Conservation (phyloP, 345 rosid genomes). For the Lumnitzera littorea region DNA sequence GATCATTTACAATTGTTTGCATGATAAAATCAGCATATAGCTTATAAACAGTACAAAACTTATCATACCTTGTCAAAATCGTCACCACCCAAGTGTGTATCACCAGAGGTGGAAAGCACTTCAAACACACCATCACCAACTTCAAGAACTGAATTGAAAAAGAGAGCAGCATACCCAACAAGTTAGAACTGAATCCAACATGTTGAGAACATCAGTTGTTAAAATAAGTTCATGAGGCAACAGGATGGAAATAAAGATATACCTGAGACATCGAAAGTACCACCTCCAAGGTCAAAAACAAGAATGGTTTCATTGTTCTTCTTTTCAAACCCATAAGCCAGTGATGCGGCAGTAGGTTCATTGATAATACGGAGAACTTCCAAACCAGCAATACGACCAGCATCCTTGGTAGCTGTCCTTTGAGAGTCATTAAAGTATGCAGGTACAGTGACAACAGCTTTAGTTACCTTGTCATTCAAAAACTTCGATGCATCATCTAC, state of each 20-base stretch:
- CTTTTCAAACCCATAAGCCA: constrained; percentile 96
- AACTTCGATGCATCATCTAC: constrained; percentile 94
- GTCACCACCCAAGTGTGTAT: constrained; percentile 99
- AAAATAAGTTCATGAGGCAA: background rate
- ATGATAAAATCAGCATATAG: too few species aligned
- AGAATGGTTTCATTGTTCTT: constrained; percentile 93
- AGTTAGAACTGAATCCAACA: background rate
- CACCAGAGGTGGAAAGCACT: constrained; percentile 97
- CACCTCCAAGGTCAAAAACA: constrained; percentile 99
- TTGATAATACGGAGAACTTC: constrained; percentile 92
- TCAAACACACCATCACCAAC: constrained; percentile 99
- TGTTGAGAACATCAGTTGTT: background rate
- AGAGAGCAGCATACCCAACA: constrained; percentile 1
- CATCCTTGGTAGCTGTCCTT: constrained; percentile 97
- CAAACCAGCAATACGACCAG: constrained; percentile 79
- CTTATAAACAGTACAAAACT: background rate
- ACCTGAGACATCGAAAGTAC: constrained; percentile 99
- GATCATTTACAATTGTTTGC: too few species aligned
- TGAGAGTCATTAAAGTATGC: constrained; percentile 87
- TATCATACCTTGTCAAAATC: constrained; percentile 81
- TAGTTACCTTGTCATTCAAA: constrained; percentile 70
- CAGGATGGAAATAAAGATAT: background rate
- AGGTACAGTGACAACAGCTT: constrained; percentile 78
- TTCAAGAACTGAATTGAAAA: constrained; percentile 67
- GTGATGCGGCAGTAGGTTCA: constrained; percentile 96